Evolutionary conservation across 305 asterid genomes (phyloP).

Genomic region (Withania somnifera): DNA sequence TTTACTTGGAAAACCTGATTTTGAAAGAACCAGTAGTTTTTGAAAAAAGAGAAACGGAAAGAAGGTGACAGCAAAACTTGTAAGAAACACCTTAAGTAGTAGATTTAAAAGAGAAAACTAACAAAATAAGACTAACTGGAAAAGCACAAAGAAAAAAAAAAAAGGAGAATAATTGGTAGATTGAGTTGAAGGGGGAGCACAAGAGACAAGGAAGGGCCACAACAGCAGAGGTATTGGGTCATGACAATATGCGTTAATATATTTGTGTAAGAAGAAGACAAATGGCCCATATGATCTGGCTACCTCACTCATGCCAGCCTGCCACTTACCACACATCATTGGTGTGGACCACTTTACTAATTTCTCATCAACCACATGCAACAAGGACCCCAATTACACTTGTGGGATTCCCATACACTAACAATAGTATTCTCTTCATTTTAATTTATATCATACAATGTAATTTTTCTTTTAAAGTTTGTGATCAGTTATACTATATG

Average conservation of each 20-base stretch:
- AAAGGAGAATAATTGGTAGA: neutral
- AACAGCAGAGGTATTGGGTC: neutral
- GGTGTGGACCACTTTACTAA: neutral
- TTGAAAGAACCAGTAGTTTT: neutral
- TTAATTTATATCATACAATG: too few relatives aligned
- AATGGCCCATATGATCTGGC: slow-evolving; percentile 22
- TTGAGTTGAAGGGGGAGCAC: slow-evolving; percentile 4
- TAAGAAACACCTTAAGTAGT: neutral
- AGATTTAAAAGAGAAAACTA: neutral
- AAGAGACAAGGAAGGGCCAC: slow-evolving; percentile 8
- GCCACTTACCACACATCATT: slow-evolving; percentile 22
- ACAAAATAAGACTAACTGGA: neutral
- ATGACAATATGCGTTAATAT: too few relatives aligned
- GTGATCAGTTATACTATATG: too few relatives aligned
- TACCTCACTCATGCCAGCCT: slow-evolving; percentile 29
- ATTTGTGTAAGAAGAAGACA: neutral
- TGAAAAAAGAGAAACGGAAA: neutral
- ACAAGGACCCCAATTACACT: neutral
- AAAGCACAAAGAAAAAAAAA: neutral
- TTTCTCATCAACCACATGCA: slow-evolving; percentile 15
- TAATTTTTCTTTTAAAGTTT: too few relatives aligned
- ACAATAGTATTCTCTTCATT: too few relatives aligned
- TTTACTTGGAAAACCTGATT: neutral
- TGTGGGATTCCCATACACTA: too few relatives aligned
- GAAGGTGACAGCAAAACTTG: neutral